A percentile compares a stretch with the other conserved stretches of the same genome.
Conservation (phyloP, 768 basidiomycete species). For the Nevesoporus exiguus region DNA sequence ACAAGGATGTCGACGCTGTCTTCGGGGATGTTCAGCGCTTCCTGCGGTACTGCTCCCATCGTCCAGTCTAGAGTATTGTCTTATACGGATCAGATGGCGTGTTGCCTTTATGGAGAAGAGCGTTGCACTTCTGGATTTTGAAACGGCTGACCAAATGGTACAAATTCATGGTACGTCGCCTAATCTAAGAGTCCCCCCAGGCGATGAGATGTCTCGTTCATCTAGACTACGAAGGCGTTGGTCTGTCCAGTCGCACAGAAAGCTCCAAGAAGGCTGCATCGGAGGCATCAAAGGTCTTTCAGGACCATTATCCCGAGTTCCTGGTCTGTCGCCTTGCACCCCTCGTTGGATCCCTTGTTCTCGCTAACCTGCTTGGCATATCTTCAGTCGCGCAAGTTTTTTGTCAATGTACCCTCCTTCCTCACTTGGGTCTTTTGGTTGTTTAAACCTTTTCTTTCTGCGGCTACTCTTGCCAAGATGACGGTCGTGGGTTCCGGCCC, state of each 20-base stretch:
- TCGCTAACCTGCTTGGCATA: neutral
- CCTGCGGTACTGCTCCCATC: constrained; percentile 48
- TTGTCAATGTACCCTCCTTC: constrained; percentile 74
- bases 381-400: constrained; percentile 66
- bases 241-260: constrained; percentile 60
- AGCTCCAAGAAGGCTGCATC: constrained; percentile 76
- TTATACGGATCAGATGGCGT: constrained; percentile 56
- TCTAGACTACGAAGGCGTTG: constrained; percentile 73
- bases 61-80: neutral
- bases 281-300: constrained; percentile 72
- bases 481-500: constrained; percentile 65
- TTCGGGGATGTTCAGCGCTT: constrained; percentile 77
- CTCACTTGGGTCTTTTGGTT: constrained; percentile 79
- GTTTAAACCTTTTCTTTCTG: constrained; percentile 71
- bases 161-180: constrained; percentile 61
- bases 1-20: constrained; percentile 61
- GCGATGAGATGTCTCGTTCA: neutral
- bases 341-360: neutral
- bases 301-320: constrained; percentile 75
- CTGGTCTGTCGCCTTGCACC: constrained; percentile 39
- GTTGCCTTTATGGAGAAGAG: constrained; percentile 73
- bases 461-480: constrained; percentile 80
- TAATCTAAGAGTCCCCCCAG: neutral
- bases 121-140: constrained; percentile 63
- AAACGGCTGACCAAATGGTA: constrained; percentile 65